phyloP scores from a whole-genome alignment of 225 moss, liverwort and hornwort species.

The Anthoceros angustus region DNA sequence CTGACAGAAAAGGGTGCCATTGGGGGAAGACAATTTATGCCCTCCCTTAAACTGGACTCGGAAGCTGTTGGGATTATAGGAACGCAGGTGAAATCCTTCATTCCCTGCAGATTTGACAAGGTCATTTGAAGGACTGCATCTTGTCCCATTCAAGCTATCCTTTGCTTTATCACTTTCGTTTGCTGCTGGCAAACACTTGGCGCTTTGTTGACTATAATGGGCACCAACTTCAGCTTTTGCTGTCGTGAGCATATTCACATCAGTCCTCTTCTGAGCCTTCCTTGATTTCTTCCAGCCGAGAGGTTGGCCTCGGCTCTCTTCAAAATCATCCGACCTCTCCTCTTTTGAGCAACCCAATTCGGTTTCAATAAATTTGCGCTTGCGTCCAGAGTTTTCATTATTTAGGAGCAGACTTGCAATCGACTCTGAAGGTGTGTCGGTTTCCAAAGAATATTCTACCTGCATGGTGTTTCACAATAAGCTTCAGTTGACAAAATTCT shows the following conservation, averaged over 20 bases:
- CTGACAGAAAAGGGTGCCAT: conserved; percentile 47
- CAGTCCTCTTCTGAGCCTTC: neutral
- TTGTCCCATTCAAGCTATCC: neutral
- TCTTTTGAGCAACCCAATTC: neutral
- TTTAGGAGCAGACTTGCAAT: neutral
- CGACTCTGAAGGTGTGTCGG: neutral
- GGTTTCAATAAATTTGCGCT: neutral
- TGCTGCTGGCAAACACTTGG: too few relatives aligned
- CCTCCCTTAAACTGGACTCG: conserved; percentile 24
- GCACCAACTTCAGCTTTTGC: too few relatives aligned
- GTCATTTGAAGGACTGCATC: neutral
- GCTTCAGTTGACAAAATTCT: neutral
- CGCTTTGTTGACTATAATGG: too few relatives aligned
- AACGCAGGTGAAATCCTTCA: neutral
- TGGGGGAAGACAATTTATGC: conserved; percentile 12
- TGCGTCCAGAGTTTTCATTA: neutral
- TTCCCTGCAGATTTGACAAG: neutral
- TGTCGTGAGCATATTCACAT: neutral
- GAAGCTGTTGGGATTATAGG: conserved; percentile 13
- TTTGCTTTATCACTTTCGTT: neutral
- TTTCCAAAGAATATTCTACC: neutral
- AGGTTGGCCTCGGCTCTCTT: neutral
- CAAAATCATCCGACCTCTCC: neutral
- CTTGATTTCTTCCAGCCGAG: neutral
- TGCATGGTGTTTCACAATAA: neutral